Conservation (phyloP, 2,329 filamentous ascomycete species). For the Aureobasidium sp. region DNA sequence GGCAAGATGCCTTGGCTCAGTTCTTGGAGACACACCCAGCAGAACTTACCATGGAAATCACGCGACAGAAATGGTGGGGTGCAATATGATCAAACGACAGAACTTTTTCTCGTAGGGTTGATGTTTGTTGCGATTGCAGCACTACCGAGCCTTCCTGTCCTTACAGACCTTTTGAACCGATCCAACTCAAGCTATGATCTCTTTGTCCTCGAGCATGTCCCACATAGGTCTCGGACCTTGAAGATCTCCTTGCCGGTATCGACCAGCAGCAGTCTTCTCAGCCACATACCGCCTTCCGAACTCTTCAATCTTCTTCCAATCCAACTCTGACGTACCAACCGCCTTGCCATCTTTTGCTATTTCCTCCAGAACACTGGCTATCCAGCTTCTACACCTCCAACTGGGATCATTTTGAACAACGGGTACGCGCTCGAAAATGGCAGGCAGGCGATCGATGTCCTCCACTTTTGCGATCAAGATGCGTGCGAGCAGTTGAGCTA, state of each 20-base stretch:
- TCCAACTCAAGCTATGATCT: slow-evolving; percentile 13
- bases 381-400: slow-evolving; percentile 24
- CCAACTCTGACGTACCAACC: slow-evolving; percentile 29
- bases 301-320: slow-evolving; percentile 32
- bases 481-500: not conserved
- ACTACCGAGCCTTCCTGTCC: no score
- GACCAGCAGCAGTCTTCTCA: slow-evolving; percentile 23
- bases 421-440: not conserved
- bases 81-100: no score
- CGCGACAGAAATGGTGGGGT: slow-evolving; percentile 11
- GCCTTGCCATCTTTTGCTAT: slow-evolving; percentile 29
- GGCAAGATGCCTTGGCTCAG: slow-evolving; percentile 24
- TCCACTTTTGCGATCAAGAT: not conserved
- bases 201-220: slow-evolving; percentile 21
- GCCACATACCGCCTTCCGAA: slow-evolving; percentile 28
- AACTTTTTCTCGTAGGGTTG: no score
- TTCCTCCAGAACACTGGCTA: slow-evolving; percentile 26
- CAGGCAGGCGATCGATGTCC: not conserved
- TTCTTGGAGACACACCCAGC: slow-evolving; percentile 29
- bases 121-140: no score
- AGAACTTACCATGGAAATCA: slow-evolving; percentile 34
- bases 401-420: not conserved
- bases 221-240: slow-evolving; percentile 22
- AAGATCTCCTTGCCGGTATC: slow-evolving; percentile 16
- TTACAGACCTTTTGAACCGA: no score